Base-by-base conservation (phyloP, 495 filamentous ascomycete genomes). In the Neurospora africana region DNA sequence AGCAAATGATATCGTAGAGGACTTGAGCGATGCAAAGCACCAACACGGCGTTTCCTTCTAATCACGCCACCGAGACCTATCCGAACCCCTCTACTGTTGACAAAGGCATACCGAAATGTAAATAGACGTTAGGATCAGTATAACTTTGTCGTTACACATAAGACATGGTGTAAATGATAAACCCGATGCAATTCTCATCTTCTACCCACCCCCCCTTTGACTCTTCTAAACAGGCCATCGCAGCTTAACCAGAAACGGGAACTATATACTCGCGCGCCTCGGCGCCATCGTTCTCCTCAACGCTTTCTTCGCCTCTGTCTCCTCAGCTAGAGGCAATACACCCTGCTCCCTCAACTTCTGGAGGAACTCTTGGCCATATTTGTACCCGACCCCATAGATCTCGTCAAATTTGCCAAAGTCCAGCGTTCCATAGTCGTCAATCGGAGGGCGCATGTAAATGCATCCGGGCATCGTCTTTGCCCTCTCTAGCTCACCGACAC, bases 341-440 rank as follows among this genome's bases (percentile, higher is more conserved):
- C 94, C 95, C 78, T 95, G 83, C 47, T 91, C 91, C 77, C 87
- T 89, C 74, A 98, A 78, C 71, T 89, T 84, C 37, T 86, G 87
- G 53, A 99, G 80, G 81, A 89, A 97, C 71, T 91, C 86, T 80
- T 89, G 91, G 21, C 94, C 95, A 82, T 90, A 98, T 39, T 86
- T 82, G 79, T 96, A 97, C 4, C 95, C 96, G 3, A 97, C 85
- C 76, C 90, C 84, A 77, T 95, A 97, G 72, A 99, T 98, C 84
- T 98, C 95, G 73, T 97, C 94, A 81, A 99, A 98, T 79, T 94
- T 97, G 70, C 88, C 92, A 84, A 99, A 99, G 61, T 98, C 96
- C 69, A 99, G 81, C 9, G 95, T 99, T 0, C 94, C 95, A 72
- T 96, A 98, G 7, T 88, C 85, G 76, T 98, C 96, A 71, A 99